Base-by-base conservation (phyloP, 2,329 filamentous ascomycete species). In the Magnaporthales sp. region DNA sequence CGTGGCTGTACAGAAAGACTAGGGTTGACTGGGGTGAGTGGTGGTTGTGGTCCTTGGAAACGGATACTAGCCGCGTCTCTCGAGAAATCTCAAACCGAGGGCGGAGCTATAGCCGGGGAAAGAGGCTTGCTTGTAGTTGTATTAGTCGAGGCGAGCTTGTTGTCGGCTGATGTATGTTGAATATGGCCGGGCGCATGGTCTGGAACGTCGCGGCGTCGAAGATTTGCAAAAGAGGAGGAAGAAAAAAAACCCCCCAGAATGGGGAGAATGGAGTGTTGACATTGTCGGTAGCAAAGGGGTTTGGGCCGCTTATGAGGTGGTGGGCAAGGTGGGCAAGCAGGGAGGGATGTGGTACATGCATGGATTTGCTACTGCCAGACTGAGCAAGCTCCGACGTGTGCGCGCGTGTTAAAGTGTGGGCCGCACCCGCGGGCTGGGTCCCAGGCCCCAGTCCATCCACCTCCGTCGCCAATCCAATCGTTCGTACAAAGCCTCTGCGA, bases 271-370 rank as follows among this genome's bases (percentile, higher is more conserved):
- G 51, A 65, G 32, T 60, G 58, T 58, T 58, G 54, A 62, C 64
- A 66, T 61, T 32, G 54, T 31, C 54, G 64, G 64, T 22, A 66
- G 64, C 30, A 26, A 65, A 65, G 31, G 64, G 64, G 64, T 66
- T 58, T 66, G 64, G 64, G 64, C 64, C 64, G 64, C 56, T 62
- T 62, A 32, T 62, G 56, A 62, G 64, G 56, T 62, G 56, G 56
- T 26, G 56, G 64, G 56, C 56, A 65, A 65, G 64, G 64, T 66
- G 64, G 62, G 62, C 29, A 38, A 51, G 56, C 54, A 65, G 51
- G 63, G 63, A 66, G 64, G 64, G 56, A 66, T 66, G 64, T 66
- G 64, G 64, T 61, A 66, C 64, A 30, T 60, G 54, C 26, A 38
- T 15, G 24, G 22, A 15, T 58, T 58, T 58, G 54, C 29, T 29